phyloP scores from a whole-genome alignment of 495 filamentous ascomycete genomes.

The Emericellopsis terricola region DNA sequence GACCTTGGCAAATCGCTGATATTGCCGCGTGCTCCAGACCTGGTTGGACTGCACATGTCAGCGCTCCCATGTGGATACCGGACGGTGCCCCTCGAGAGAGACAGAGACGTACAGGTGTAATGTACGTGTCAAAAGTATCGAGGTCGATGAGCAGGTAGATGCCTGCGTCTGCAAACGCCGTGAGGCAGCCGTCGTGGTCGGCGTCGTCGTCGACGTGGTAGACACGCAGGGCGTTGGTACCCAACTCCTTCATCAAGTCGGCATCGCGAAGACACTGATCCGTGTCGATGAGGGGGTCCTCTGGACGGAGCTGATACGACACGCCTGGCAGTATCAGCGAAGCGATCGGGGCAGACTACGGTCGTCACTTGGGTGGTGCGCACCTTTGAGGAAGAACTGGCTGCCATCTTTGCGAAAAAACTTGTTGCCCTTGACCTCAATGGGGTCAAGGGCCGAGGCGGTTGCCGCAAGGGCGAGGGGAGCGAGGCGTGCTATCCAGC shows the following conservation, averaged over 20 bases:
- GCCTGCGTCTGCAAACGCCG: slow-evolving; percentile 44
- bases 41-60: slow-evolving; percentile 23
- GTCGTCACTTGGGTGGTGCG: no score
- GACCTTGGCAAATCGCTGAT: slow-evolving; percentile 45
- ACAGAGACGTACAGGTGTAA: slow-evolving; percentile 49
- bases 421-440: slow-evolving; percentile 60
- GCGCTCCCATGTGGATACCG: no score
- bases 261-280: slow-evolving; percentile 68
- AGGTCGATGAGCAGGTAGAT: slow-evolving; percentile 75
- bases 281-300: slow-evolving; percentile 59
- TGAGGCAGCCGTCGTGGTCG: slow-evolving; percentile 60
- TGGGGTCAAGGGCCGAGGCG: slow-evolving; percentile 25
- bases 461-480: no score
- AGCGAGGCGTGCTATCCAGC: no score
- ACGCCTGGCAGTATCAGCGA: no score
- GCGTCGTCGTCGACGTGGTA: slow-evolving; percentile 63
- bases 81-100: no score
- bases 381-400: slow-evolving; percentile 73
- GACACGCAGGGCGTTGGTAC: slow-evolving; percentile 72
- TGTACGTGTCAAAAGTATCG: slow-evolving; percentile 67
- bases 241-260: slow-evolving; percentile 57
- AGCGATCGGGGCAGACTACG: no score
- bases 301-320: slow-evolving; percentile 40
- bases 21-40: slow-evolving; percentile 54
- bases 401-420: slow-evolving; percentile 63